These are phyloP conservation scores for Escovopsis sp. DNA, from an alignment of 2,329 filamentous ascomycete genomes.

Conservation along the genomic window DNA sequence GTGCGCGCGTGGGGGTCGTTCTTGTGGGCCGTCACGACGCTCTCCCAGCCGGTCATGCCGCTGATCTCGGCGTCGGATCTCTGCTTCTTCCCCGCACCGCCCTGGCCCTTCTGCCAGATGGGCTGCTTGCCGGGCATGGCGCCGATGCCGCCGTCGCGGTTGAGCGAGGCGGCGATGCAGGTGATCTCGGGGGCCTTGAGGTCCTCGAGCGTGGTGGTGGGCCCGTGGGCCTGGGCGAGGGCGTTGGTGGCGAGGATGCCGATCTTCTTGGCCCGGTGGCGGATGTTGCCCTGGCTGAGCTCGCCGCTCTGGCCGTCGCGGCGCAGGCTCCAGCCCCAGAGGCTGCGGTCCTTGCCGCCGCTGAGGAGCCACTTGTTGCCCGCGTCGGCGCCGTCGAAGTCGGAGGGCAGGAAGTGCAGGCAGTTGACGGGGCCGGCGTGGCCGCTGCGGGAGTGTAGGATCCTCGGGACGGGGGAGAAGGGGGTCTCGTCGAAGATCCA, in stretches of 20 bases:
- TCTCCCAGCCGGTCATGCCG: slow-evolving; percentile 87
- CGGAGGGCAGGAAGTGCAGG: slow-evolving; percentile 70
- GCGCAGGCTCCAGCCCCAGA: slow-evolving; percentile 94
- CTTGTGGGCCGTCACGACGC: slow-evolving; percentile 82
- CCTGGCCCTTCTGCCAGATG: slow-evolving; percentile 62
- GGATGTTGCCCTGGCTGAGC: slow-evolving; percentile 77
- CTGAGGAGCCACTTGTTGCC: slow-evolving; percentile 90
- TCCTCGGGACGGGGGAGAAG: slow-evolving; percentile 72
- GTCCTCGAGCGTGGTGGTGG: slow-evolving; percentile 50
- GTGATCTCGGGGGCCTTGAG: slow-evolving; percentile 87
- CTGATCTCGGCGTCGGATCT: slow-evolving; percentile 54
- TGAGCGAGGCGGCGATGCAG: slow-evolving; percentile 78
- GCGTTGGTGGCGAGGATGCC: slow-evolving; percentile 49
- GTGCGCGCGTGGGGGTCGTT: slow-evolving; percentile 74
- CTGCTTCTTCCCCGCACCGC: slow-evolving; percentile 43
- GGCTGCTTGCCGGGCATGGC: slow-evolving; percentile 61
- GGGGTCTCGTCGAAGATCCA: slow-evolving; percentile 94
- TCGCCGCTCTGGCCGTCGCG: slow-evolving; percentile 89
- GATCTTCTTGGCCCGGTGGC: slow-evolving; percentile 77
- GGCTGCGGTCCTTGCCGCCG: slow-evolving; percentile 72
- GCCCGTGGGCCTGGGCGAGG: slow-evolving; percentile 37
- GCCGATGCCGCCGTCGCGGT: slow-evolving; percentile 88
- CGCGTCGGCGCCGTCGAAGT: slow-evolving; percentile 77
- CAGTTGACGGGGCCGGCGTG: slow-evolving; percentile 76
- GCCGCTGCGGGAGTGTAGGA: slow-evolving; percentile 72